Base-by-base conservation (phyloP, 495 filamentous ascomycete genomes). In the Penicillium herquei region DNA sequence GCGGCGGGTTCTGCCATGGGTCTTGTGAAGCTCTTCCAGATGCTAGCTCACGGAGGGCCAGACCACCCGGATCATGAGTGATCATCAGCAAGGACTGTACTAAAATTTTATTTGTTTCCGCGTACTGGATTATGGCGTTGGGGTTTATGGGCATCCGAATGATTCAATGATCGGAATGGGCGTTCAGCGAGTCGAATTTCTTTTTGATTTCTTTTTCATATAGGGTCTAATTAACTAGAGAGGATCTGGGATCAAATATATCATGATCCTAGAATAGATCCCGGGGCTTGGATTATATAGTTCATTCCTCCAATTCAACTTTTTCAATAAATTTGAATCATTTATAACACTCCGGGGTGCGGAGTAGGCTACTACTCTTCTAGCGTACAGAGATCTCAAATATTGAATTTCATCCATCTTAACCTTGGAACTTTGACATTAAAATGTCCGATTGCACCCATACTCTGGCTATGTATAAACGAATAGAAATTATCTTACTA, bases 1-100 rank as follows among this genome's bases (percentile, higher is more conserved):
- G 86, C 87, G 12, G 86, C 86, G 0, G 76, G 78, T 1, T 85
- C 81, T 12, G 85, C 86, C 0, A 86, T 89, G 71, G 75, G 84
- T 13, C 80, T 86, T 58, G 84, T 89, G 17, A 85, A 77, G 52
- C 72, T 74, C 3, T 81, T 88, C 56, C 71, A 75, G 54, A 49
- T 71, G 59, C 35, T 75, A 45, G 74, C 74, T 7, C 49, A 61
- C 57, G 39, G 48, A 57, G 37, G 49, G n/a, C 8, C 45, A 9
- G 56, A 51, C 18, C 43, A 63, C 26, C 51, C 51, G 21, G 55
- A 61, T 14, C 55, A 65, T 21, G 7, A 55, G 12, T 54, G 21
- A 55, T 32, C 37, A 1, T 33, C 30, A 39, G 11, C 18, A 17
- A 37, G 39, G 17, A 35, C 8, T 26, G 11, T 34, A 44, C 14